Evolutionary conservation across 495 filamentous ascomycete species (phyloP), one percentile per base, ranked within the genome.

Genomic region (Immersiella caudata): DNA sequence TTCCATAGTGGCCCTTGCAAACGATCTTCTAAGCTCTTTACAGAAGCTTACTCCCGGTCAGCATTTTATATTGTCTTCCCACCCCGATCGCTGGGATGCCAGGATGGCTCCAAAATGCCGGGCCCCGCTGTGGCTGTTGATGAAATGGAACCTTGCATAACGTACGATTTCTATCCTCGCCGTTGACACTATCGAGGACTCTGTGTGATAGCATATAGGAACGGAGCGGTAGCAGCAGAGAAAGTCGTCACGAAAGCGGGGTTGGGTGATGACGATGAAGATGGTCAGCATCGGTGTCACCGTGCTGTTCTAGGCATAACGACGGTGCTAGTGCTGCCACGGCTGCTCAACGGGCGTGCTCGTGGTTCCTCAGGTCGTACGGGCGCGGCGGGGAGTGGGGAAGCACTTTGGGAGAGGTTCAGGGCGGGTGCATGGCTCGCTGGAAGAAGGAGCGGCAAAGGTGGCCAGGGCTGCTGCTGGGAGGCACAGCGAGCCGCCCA

Each of bases 401-500:
- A n/a, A 33, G 57, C 11, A 14, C 16, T 46, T 33, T 59, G 57
- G n/a, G 59, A 62, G 59, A 33, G 59, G 59, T 49, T 49, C 22
- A 35, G 59, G 35, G 59, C 29, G 3, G n/a, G 52, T 14, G 52
- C 52, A 55, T 55, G 52, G 52, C 52, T 26, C 56, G 56, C 56
- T 59, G 56, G 56, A 55, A 55, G 52, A 59, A 59, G 33, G 56
- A 59, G 22, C 56, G 40, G 40, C 56, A 59, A 33, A 63, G n/a
- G 46, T 35, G 61, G 29, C 24, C 61, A 27, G 33, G 40, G 61
- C 46, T 63, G 61, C 49, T 46, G 61, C 66, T 67, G 69, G 68
- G 72, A 71, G 73, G 71, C 70, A 68, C 66, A 56, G 75, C 70
- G 77, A 78, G 67, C 75, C 76, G 76, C 76, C 73, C 70, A 70